Percentiles rank a stretch among this genome's conserved stretches.
phyloP scores from a whole-genome alignment of 2,329 filamentous ascomycete species.

The Claviceps pazoutovae region DNA sequence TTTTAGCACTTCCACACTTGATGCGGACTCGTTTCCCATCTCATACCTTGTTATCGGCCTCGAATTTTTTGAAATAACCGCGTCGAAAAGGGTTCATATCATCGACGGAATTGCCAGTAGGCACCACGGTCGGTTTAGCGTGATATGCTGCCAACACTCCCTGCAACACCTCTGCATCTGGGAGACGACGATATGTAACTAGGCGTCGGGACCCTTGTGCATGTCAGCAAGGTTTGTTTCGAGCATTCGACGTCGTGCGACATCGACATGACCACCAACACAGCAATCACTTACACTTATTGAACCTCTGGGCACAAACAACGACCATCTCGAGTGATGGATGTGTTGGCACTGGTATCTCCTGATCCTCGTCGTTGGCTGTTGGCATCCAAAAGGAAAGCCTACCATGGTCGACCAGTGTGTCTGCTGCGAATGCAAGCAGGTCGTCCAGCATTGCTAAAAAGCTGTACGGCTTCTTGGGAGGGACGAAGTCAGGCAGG shows the following conservation, averaged over 20 bases:
- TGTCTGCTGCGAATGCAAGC: slow-evolving; percentile 62
- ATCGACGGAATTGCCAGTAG: slow-evolving; percentile 36
- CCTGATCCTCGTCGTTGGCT: slow-evolving; percentile 62
- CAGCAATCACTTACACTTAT: slow-evolving; percentile 52
- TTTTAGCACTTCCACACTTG: not conserved
- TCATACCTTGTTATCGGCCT: not conserved
- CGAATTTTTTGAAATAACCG: slow-evolving; percentile 44
- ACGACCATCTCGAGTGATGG: slow-evolving; percentile 59
- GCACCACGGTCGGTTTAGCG: slow-evolving; percentile 15
- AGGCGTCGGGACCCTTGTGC: slow-evolving; percentile 65
- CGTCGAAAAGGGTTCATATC: slow-evolving; percentile 47
- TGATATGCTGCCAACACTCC: slow-evolving; percentile 24
- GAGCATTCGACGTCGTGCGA: not conserved
- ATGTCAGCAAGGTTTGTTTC: not conserved
- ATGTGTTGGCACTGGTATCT: slow-evolving; percentile 65
- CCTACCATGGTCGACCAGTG: slow-evolving; percentile 64
- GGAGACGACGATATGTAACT: slow-evolving; percentile 67
- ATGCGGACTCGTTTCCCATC: not conserved
- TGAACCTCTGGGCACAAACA: slow-evolving; percentile 76
- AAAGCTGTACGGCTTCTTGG: slow-evolving; percentile 88
- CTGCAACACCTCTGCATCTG: slow-evolving; percentile 40
- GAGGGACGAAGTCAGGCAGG: slow-evolving; percentile 58
- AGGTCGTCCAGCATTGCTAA: slow-evolving; percentile 82
- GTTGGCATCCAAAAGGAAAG: slow-evolving; percentile 97
- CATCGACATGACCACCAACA: not conserved